Evolutionary conservation across 345 rosid species (phyloP).

Genomic region (Lumnitzera racemosa): DNA sequence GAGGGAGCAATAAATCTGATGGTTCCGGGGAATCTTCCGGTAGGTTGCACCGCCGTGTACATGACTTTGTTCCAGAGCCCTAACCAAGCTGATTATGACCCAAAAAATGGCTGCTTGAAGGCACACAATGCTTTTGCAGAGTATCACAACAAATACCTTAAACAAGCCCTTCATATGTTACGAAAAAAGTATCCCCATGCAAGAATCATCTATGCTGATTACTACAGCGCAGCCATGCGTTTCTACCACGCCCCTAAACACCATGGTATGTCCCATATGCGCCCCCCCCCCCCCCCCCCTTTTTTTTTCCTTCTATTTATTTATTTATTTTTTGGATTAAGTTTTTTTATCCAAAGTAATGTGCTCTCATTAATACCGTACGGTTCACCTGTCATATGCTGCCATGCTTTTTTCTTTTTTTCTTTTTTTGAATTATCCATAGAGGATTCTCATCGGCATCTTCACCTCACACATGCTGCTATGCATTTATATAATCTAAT

Average conservation of each 20-base stretch:
- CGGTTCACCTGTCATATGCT: no score
- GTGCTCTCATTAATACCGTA: no score
- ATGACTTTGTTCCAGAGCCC: conserved; percentile 35
- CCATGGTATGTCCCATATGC: conserved; percentile 31
- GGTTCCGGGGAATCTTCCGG: conserved; percentile 65
- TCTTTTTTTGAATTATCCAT: no score
- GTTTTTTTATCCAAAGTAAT: no score
- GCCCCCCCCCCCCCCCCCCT: no score
- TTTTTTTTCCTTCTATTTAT: no score
- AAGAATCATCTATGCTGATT: conserved; percentile 47
- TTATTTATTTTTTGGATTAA: no score
- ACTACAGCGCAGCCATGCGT: conserved; percentile 37
- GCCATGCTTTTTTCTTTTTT: no score
- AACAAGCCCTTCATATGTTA: conserved; percentile 23
- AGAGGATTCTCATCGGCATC: no score
- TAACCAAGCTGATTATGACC: conserved; percentile 29
- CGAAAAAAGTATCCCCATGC: conserved; percentile 40
- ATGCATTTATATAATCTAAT: no score
- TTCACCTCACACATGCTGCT: no score
- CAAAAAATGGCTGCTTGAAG: conserved; percentile 39
- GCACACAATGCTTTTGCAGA: conserved; percentile 37
- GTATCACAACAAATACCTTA: conserved; percentile 45
- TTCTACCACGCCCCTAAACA: conserved; percentile 32
- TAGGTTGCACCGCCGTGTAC: conserved; percentile 59
- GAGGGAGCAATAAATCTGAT: conserved; percentile 45